These are phyloP conservation scores for Pseudopithomyces chartarum DNA, from an alignment of 2,329 filamentous ascomycete species.

Conservation along the genomic window DNA sequence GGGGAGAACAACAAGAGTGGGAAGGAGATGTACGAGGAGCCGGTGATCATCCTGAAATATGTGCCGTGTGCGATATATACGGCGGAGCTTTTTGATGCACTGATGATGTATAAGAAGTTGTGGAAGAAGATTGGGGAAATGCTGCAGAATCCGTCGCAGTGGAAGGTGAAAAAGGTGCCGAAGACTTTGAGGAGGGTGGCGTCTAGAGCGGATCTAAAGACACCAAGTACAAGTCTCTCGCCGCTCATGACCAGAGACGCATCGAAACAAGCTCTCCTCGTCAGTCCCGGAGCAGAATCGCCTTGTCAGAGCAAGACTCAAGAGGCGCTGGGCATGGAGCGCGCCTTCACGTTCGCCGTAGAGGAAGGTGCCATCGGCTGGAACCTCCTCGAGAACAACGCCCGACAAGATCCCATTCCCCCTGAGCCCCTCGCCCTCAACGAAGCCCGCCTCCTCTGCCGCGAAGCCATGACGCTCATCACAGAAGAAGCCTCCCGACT, in stretches of 20 bases:
- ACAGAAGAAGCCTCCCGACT: constrained; percentile 36
- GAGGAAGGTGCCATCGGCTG: constrained; percentile 25
- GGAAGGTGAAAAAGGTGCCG: constrained; percentile 17
- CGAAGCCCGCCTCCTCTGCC: constrained; percentile 32
- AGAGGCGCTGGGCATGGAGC: constrained; percentile 19
- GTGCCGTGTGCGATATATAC: constrained; percentile 40
- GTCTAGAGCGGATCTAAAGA: constrained; percentile 1
- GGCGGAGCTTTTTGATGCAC: constrained; percentile 36
- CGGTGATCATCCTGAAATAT: constrained; percentile 38
- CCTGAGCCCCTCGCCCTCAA: constrained; percentile 33
- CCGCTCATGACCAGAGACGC: constrained; percentile 12
- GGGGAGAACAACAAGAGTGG: constrained; percentile 24
- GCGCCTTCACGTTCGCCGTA: constrained; percentile 30
- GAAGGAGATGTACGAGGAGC: constrained; percentile 25
- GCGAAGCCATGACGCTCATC: constrained; percentile 38
- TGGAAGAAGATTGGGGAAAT: constrained; percentile 38
- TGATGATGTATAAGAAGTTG: constrained; percentile 40
- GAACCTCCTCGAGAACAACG: constrained; percentile 28
- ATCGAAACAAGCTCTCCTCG: constrained; percentile 1
- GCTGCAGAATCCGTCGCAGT: constrained; percentile 24
- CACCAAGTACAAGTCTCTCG: constrained; percentile 10
- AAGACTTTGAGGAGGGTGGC: constrained; percentile 4
- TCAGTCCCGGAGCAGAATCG: constrained; percentile 11
- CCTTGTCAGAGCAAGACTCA: constrained; percentile 19
- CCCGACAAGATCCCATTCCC: constrained; percentile 25